Evolutionary conservation across 306 rosid species (phyloP).

Genomic region (Vigna radiata): DNA sequence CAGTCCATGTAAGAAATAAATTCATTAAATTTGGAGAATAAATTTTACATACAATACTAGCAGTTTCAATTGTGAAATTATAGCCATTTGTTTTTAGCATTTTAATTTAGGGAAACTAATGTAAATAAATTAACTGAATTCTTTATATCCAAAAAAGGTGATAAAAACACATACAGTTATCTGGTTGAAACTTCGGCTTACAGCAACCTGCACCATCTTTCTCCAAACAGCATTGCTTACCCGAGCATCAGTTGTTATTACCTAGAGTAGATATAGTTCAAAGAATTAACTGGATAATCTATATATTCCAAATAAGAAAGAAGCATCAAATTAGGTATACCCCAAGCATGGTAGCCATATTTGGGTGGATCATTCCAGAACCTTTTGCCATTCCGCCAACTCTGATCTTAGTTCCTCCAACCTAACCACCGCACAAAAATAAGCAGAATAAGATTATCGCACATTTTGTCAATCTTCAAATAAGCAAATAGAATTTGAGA

Average conservation of each 20-base stretch:
- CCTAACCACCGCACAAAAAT: constrained; percentile 55
- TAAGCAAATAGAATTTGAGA: constrained; percentile 5
- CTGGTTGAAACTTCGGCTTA: constrained; percentile 94
- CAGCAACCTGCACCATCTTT: constrained; percentile 85
- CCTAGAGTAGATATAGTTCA: constrained; percentile 55
- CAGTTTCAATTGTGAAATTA: constrained; percentile 29
- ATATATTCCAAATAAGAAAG: constrained; percentile 35
- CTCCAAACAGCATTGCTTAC: constrained; percentile 84
- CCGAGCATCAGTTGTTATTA: constrained; percentile 89
- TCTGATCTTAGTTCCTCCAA: constrained; percentile 73
- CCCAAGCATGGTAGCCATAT: constrained; percentile 99
- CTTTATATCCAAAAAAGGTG: constrained; percentile 23
- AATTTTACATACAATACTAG: constrained; percentile 28
- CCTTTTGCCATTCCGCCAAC: constrained; percentile 99
- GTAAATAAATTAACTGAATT: constrained; percentile 2
- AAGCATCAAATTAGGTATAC: constrained; percentile 57
- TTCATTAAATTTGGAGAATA: constrained; percentile 3
- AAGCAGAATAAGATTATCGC: constrained; percentile 30
- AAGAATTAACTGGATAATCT: constrained; percentile 31
- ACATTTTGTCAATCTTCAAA: constrained; percentile 7
- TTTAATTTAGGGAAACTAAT: constrained; percentile 24
- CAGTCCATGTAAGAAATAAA: constrained; percentile 9
- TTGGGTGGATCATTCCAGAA: constrained; percentile 99
- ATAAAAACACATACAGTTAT: constrained; percentile 69
- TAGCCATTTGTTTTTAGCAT: background rate